phyloP scores from a whole-genome alignment of 208 protist species.

The Blastocrithidia nonstop region DNA sequence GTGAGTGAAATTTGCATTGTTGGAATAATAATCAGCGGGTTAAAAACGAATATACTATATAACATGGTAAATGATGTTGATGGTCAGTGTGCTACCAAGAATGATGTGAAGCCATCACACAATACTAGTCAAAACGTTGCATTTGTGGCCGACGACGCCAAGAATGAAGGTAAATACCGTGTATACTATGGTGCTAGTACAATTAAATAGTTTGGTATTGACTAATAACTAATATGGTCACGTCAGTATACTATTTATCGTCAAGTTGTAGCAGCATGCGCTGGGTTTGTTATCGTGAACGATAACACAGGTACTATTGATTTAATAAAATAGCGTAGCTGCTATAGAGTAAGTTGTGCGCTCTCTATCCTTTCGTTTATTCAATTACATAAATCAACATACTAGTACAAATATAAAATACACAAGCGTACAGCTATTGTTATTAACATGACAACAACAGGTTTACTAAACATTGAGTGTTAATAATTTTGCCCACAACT shows the following conservation, averaged over 20 bases:
- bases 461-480: background rate
- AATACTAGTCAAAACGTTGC: conserved; percentile 27
- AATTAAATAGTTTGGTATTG: conserved; percentile 20
- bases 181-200: conserved; percentile 44
- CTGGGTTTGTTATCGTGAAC: no score
- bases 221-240: conserved; percentile 8
- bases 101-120: conserved; percentile 39
- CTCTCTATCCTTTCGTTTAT: no score
- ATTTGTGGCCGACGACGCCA: conserved; percentile 10
- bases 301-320: no score
- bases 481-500: no score
- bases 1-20: conserved; percentile 36
- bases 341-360: no score
- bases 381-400: no score
- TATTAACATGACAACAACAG: conserved; percentile 4
- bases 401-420: no score
- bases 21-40: conserved; percentile 32
- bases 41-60: conserved; percentile 46
- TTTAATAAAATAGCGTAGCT: no score
- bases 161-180: conserved; percentile 20
- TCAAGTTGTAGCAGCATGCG: conserved; percentile 35
- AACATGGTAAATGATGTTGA: conserved; percentile 21
- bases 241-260: conserved; percentile 47
- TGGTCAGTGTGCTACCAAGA: conserved; percentile 28
- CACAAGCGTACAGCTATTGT: conserved; percentile 7